Evolutionary conservation across 768 basidiomycete genomes (phyloP).

Genomic region (Saitozyma sp.): DNA sequence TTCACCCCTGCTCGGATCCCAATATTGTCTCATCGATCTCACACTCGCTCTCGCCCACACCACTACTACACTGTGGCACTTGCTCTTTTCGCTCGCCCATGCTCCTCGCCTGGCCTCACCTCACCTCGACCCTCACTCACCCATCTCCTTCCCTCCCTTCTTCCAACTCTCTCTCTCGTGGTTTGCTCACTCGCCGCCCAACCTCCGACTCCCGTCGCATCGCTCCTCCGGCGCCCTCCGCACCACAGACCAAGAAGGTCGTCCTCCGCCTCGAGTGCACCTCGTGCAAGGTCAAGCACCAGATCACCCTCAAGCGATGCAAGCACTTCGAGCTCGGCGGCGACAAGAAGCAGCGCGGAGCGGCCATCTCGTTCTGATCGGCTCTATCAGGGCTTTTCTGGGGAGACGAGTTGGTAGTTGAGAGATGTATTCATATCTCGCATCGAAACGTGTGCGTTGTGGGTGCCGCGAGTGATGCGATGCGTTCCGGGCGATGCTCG

Average conservation of each 20-base stretch:
- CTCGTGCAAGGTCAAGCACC: constrained; percentile 98
- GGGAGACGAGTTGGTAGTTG: too few relatives aligned
- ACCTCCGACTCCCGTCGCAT: neutral
- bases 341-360: constrained; percentile 84
- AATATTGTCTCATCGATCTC: neutral
- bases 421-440: constrained; percentile 1
- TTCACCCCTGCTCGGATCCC: neutral
- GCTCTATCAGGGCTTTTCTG: neutral
- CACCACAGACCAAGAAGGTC: constrained; percentile 83
- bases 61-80: neutral
- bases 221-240: neutral
- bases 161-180: neutral
- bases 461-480: too few relatives aligned
- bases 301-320: constrained; percentile 94
- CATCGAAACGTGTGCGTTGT: neutral
- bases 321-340: constrained; percentile 99
- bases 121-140: neutral
- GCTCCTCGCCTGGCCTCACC: neutral
- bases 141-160: neutral
- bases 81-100: constrained; percentile 1
- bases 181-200: neutral
- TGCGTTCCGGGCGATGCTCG: too few relatives aligned
- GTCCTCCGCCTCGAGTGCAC: constrained; percentile 97
- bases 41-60: neutral
- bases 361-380: constrained; percentile 1